These are phyloP conservation scores for Paspalum notatum DNA, from an alignment of 176 grass and related monocot species.

Conservation along the genomic window DNA sequence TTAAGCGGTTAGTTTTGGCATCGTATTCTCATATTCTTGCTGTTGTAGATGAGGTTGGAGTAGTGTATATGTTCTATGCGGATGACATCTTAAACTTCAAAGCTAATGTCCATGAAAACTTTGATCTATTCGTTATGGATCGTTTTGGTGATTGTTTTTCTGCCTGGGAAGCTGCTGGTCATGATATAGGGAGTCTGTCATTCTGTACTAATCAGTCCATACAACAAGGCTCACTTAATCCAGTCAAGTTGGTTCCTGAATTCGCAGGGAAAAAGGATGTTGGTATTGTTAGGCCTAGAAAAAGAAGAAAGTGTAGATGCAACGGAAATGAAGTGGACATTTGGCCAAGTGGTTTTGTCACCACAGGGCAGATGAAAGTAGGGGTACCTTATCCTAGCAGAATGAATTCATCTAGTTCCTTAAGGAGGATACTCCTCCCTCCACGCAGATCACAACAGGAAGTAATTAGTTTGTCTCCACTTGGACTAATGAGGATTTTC, in stretches of 20 bases:
- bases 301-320: constrained; percentile 55
- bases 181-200: constrained; percentile 64
- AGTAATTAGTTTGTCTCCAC: constrained; percentile 74
- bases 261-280: constrained; percentile 40
- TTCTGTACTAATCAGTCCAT: constrained; percentile 50
- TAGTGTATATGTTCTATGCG: constrained; percentile 72
- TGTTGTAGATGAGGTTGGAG: constrained; percentile 70
- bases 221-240: constrained; percentile 35
- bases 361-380: constrained; percentile 48
- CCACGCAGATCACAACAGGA: constrained; percentile 65
- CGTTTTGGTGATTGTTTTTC: constrained; percentile 51
- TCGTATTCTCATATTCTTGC: constrained; percentile 66
- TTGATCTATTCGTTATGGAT: constrained; percentile 39
- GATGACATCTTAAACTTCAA: constrained; percentile 74
- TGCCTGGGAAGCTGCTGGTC: constrained; percentile 82
- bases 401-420: constrained; percentile 32
- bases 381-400: constrained; percentile 27
- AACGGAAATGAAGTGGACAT: constrained; percentile 45
- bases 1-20: constrained; percentile 77
- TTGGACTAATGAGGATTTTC: constrained; percentile 76
- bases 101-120: constrained; percentile 38
- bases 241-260: constrained; percentile 7
- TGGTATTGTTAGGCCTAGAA: constrained; percentile 39
- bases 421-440: constrained; percentile 82
- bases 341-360: constrained; percentile 62